A percentile compares a stretch with the other conserved stretches of the same genome.
Conservation (phyloP, 805 yeast genomes). For the Wickerhamiella lipophila region DNA sequence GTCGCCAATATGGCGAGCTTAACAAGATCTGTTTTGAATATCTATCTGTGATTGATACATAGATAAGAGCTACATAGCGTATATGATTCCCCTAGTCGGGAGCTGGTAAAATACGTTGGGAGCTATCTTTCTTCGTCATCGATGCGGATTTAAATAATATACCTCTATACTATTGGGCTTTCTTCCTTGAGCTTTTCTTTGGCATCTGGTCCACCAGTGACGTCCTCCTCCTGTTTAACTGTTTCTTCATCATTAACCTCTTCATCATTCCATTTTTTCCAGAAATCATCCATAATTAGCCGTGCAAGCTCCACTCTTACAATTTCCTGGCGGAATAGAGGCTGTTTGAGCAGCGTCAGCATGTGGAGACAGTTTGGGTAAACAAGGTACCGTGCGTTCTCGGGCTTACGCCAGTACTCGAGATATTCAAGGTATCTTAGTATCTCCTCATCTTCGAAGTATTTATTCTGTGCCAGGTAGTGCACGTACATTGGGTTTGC, state of each 20-base stretch:
- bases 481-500: conserved; percentile 82
- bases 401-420: conserved; percentile 72
- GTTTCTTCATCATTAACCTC: not conserved
- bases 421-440: conserved; percentile 65
- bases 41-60: no score
- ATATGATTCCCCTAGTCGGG: no score
- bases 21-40: no score
- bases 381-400: conserved; percentile 56
- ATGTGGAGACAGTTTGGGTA: conserved; percentile 85
- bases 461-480: conserved; percentile 72
- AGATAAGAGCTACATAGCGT: no score
- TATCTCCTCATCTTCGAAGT: conserved; percentile 58
- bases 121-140: no score
- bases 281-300: conserved; percentile 33
- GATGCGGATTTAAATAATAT: no score
- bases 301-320: conserved; percentile 32
- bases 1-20: no score
- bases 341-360: conserved; percentile 42
- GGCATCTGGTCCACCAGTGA: no score
- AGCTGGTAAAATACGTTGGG: no score
- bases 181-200: no score
- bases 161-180: no score
- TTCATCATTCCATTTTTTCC: conserved; percentile 28
- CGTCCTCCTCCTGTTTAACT: not conserved
- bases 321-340: conserved; percentile 31